Evolutionary conservation across 2,329 filamentous ascomycete genomes (phyloP).

Genomic region (Xylariaceae sp.): DNA sequence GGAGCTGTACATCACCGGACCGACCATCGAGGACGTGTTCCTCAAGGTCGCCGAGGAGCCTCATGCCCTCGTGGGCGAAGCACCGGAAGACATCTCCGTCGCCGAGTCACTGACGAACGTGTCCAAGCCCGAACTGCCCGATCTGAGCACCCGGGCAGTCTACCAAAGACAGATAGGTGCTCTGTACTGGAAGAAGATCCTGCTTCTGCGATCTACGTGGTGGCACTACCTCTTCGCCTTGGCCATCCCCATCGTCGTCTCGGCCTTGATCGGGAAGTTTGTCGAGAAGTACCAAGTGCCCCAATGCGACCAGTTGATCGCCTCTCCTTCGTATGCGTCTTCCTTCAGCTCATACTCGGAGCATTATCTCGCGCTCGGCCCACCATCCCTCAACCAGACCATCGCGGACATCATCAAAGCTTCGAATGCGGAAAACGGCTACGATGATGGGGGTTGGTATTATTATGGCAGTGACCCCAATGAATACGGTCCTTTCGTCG

Average conservation of each 20-base stretch:
- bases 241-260: constrained; percentile 23
- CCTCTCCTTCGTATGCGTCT: neutral
- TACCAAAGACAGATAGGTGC: constrained; percentile 20
- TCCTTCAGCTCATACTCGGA: neutral
- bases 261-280: constrained; percentile 16
- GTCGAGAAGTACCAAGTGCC: neutral
- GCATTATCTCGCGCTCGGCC: neutral
- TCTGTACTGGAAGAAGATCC: constrained; percentile 23
- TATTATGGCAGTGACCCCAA: too few relatives aligned
- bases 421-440: too few relatives aligned
- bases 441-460: too few relatives aligned
- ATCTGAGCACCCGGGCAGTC: neutral
- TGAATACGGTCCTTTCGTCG: constrained; percentile 9
- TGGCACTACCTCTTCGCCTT: constrained; percentile 25
- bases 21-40: constrained; percentile 64
- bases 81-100: constrained; percentile 11
- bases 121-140: constrained; percentile 4
- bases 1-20: constrained; percentile 56
- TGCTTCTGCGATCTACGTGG: constrained; percentile 24
- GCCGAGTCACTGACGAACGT: constrained; percentile 5
- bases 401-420: neutral
- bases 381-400: neutral
- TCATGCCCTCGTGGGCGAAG: constrained; percentile 18
- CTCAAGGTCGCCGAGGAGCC: constrained; percentile 56
- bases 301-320: neutral